Percentiles rank a stretch among this genome's conserved stretches.
Conservation (phyloP, 2,329 filamentous ascomycete genomes). For the Fusarium sp. region DNA sequence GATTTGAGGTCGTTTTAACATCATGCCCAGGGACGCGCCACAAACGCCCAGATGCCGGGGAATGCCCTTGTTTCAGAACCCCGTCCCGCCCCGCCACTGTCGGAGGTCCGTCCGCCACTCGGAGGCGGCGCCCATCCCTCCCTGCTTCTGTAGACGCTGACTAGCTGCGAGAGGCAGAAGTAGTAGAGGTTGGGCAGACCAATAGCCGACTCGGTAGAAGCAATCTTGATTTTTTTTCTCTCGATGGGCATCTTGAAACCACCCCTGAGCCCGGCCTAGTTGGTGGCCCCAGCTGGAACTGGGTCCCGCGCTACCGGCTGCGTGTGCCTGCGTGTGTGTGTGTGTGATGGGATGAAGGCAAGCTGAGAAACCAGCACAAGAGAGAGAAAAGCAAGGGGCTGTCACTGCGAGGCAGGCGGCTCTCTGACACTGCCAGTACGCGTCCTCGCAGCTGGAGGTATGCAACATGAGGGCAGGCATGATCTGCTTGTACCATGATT, state of each 20-base stretch:
- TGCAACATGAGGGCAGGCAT: neutral
- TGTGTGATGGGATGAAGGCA: neutral
- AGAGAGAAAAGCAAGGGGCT: slow-evolving; percentile 19
- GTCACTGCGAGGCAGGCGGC: slow-evolving; percentile 8
- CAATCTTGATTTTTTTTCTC: slow-evolving; percentile 23
- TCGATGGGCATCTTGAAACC: slow-evolving; percentile 36
- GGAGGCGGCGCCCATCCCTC: slow-evolving; percentile 21
- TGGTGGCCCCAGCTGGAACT: slow-evolving; percentile 25
- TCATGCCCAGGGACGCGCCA: neutral
- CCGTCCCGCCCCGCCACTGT: slow-evolving; percentile 22
- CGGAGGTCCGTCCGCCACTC: slow-evolving; percentile 34
- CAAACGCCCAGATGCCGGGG: slow-evolving; percentile 8
- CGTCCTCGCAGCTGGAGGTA: slow-evolving; percentile 7
- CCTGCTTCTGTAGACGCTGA: slow-evolving; percentile 16
- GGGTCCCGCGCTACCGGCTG: neutral
- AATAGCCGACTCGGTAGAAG: slow-evolving; percentile 16
- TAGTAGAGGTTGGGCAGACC: slow-evolving; percentile 7
- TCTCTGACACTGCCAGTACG: slow-evolving; percentile 25
- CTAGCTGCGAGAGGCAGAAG: slow-evolving; percentile 10
- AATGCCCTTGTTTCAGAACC: slow-evolving; percentile 34
- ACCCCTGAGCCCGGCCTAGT: slow-evolving; percentile 30
- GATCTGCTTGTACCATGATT: slow-evolving; percentile 32
- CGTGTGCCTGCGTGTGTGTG: neutral
- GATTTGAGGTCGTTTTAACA: slow-evolving; percentile 2
- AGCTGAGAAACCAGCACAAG: neutral